Evolutionary conservation across 768 basidiomycete species (phyloP).

Genomic region (Hygrocybe coccinea): DNA sequence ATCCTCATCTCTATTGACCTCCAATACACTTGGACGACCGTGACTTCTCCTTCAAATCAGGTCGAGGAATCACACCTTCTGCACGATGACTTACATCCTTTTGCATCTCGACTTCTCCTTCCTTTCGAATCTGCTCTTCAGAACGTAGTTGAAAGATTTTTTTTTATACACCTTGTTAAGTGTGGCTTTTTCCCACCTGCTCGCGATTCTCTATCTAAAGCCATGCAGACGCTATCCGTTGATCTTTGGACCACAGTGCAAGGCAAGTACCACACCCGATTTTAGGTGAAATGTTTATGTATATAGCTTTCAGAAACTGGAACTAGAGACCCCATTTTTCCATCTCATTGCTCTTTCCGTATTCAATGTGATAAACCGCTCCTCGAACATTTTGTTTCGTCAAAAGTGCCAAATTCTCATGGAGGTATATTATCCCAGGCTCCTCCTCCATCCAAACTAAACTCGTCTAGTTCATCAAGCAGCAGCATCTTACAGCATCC

Average conservation of each 20-base stretch:
- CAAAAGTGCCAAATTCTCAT: constrained; percentile 40
- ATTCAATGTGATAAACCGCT: constrained; percentile 47
- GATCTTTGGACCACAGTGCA: constrained; percentile 66
- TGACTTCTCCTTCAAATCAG: constrained; percentile 2
- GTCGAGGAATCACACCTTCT: background rate
- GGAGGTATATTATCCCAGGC: constrained; percentile 35
- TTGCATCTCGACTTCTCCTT: constrained; percentile 50
- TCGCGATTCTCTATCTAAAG: constrained; percentile 10
- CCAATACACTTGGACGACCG: constrained; percentile 33
- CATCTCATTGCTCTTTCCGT: constrained; percentile 48
- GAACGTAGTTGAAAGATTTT: constrained; percentile 49
- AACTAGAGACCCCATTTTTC: constrained; percentile 47
- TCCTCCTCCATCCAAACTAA: background rate
- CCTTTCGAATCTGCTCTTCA: constrained; percentile 52
- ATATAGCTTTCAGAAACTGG: constrained; percentile 45
- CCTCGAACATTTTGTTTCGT: constrained; percentile 44
- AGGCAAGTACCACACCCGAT: constrained; percentile 36
- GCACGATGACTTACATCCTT: constrained; percentile 38
- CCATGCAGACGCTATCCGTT: constrained; percentile 64
- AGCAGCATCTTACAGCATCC: constrained; percentile 25
- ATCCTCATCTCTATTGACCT: constrained; percentile 35
- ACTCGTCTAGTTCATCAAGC: constrained; percentile 24
- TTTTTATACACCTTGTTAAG: constrained; percentile 57
- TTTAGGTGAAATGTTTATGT: constrained; percentile 5
- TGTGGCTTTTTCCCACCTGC: constrained; percentile 25